Conservation (phyloP, 768 basidiomycete species). For the Boletus edulis region DNA sequence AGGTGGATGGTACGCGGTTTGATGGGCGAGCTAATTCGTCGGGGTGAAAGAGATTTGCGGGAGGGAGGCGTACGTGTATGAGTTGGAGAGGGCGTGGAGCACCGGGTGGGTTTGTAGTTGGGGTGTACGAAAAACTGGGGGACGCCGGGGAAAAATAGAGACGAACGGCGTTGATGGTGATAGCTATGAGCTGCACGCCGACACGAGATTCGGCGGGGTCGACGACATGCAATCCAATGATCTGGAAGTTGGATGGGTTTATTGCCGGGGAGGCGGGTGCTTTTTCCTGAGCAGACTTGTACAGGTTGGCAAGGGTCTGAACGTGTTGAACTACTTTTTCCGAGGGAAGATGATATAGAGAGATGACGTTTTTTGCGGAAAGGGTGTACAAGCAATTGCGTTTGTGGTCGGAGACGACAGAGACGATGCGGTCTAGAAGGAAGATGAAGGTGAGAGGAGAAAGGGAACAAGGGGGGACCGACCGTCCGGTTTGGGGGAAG, state of each 20-base stretch:
- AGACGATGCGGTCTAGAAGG: slow-evolving; percentile 64
- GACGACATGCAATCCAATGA: slow-evolving; percentile 69
- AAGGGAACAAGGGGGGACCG: slow-evolving; percentile 20
- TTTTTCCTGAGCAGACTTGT: slow-evolving; percentile 77
- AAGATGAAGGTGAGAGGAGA: slow-evolving; percentile 2
- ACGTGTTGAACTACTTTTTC: slow-evolving; percentile 68
- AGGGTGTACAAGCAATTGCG: slow-evolving; percentile 80
- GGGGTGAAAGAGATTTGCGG: slow-evolving; percentile 71
- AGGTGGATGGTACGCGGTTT: slow-evolving; percentile 38
- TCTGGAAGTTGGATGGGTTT: slow-evolving; percentile 64
- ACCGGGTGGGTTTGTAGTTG: slow-evolving; percentile 28
- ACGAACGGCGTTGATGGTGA: slow-evolving; percentile 80
- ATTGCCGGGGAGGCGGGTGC: slow-evolving; percentile 74
- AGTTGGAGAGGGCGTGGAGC: slow-evolving; percentile 53
- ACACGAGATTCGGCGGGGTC: slow-evolving; percentile 63
- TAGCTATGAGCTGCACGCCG: slow-evolving; percentile 72
- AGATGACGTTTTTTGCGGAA: slow-evolving; percentile 60
- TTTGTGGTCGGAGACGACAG: slow-evolving; percentile 61
- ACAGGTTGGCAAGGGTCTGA: slow-evolving; percentile 74
- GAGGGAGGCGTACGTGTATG: slow-evolving; percentile 77
- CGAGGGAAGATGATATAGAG: slow-evolving; percentile 59
- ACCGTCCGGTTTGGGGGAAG: slow-evolving; percentile 66
- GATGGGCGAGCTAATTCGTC: slow-evolving; percentile 60
- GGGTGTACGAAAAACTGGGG: slow-evolving; percentile 47
- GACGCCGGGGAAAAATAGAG: slow-evolving; percentile 73